Base-by-base conservation (phyloP, 1,139 yeast genomes). In the Pichia sp. region DNA sequence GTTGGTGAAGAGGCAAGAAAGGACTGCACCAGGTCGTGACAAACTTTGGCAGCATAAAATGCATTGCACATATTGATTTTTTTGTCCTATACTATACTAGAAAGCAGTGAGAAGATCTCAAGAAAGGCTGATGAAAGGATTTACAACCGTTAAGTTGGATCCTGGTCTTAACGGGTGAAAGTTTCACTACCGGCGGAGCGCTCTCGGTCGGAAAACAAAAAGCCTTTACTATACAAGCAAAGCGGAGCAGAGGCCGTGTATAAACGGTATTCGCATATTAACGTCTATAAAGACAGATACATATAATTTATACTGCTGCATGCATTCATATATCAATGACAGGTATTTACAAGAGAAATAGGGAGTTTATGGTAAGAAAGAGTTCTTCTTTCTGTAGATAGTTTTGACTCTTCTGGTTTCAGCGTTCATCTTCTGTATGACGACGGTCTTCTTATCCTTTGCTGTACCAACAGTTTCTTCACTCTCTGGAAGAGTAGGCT, bases 371-470 rank as follows among this genome's bases (percentile, higher is more conserved):
- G 53, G 51, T 31, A 57, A 59, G 57, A 72, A 74, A 13, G 77
- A 74, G 36, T 63, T 67, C 54, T 67, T 69, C 32, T 70, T 60
- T 61, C 78, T 74, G 54, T 69, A 67, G 46, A 76, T 61, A 8
- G 70, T 65, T 45, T 79, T 80, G 34, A 79, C 72, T 58, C 68
- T 72, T 56, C 76, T 68, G 52, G 69, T 71, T 38, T 70, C 75
- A 59, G 80, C 73, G 64, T 81, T 79, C 78, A 81, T 82, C 57
- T 79, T 76, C 61, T 72, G 75, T 54, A 75, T 69, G 40, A 69
- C 67, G 54, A 69, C 69, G 41, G 70, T 71, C 54, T 61, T 67
- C 63, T 71, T 68, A 50, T 67, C 68, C 55, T 67, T 63, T 51
- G 67, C 67, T 15, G 57, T 54, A 42, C 59, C 58, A 13, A 62